Evolutionary conservation across 495 filamentous ascomycete genomes (phyloP), one percentile per base, ranked within the genome.

Genomic region (Aspergillus biplanus): DNA sequence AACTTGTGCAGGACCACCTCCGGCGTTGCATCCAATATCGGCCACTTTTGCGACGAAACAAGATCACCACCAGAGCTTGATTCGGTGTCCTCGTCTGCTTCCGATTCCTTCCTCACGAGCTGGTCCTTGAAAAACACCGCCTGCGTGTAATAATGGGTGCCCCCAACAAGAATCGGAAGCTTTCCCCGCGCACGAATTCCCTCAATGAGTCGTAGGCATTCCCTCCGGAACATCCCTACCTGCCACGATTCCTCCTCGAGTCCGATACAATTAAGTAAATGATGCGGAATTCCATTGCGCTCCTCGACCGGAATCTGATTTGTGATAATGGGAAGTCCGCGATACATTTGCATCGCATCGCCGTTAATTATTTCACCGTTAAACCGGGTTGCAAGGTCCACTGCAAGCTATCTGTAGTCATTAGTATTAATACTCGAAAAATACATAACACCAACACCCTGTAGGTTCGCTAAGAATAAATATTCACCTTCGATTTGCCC

Each of bases 261-360:
- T 0, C 83, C 81, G 53, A 98, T 84, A 65, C 85, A 88, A 39
- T 90, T 90, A 3, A 99, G 81, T 11, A 98, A 79, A 77, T 99
- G 94, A 72, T 99, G 96, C 16, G 90, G 90, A 34, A 99, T 83
- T 27, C 89, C 91, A 62, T 89, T 83, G 70, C 87, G 87, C 70
- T 99, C 93, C 31, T 85, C 83, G 12, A 71, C 49, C 0, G 90
- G 82, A 63, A 97, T 87, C 71, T 98, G 94, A 75, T 99, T 99
- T 16, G 96, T 99, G 59, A 97, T 93, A 65, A 98, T 90, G 1
- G 95, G 93, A 18, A 99, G 80, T 8, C 93, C 96, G 37, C 86
- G 81, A 69, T 99, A 99, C 83, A 99, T 89, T 73, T 98, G 96
- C 91, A 99, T 95, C n/a, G 95, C 95, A 78, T 99, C 96, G 55